Conservation (phyloP, 495 filamentous ascomycete genomes). For the Extremus antarcticus region DNA sequence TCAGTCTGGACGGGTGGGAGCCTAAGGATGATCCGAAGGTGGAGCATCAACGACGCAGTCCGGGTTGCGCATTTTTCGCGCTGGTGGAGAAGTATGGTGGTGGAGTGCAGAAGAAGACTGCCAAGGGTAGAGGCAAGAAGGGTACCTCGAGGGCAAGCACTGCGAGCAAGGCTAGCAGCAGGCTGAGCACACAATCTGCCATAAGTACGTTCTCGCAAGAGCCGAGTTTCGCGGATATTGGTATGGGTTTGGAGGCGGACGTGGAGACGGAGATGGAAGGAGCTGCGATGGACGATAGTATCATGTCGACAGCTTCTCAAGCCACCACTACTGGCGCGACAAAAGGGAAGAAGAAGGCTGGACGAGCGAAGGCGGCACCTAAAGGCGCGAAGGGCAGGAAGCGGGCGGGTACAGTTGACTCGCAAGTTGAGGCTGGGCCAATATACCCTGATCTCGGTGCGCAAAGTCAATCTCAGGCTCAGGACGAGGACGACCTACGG, state of each 20-base stretch:
- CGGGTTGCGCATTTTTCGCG: constrained; percentile 73
- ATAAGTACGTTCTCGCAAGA: constrained; percentile 43
- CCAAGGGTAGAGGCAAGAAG: constrained; percentile 37
- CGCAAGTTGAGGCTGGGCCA: background rate
- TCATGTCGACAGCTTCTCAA: constrained; percentile 51
- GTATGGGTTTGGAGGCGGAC: constrained; percentile 17
- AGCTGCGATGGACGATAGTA: constrained; percentile 54
- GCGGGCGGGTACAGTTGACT: constrained; percentile 4
- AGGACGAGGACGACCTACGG: background rate
- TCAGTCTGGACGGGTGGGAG: constrained; percentile 87
- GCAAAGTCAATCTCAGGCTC: background rate
- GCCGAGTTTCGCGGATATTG: constrained; percentile 30
- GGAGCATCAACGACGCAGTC: constrained; percentile 70
- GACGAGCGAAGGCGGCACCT: constrained; percentile 12
- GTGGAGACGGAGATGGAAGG: constrained; percentile 24
- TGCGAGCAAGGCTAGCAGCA: constrained; percentile 37
- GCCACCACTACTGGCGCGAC: constrained; percentile 41
- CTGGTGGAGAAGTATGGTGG: constrained; percentile 33
- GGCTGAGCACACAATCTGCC: constrained; percentile 59
- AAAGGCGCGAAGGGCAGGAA: constrained; percentile 34
- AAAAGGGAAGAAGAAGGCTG: constrained; percentile 30
- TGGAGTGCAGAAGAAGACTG: constrained; percentile 10
- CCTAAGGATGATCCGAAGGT: constrained; percentile 79
- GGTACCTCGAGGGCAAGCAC: constrained; percentile 49
- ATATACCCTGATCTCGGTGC: constrained; percentile 2